phyloP scores from a whole-genome alignment of 1,284 basidiomycete genomes.

The Melampsora larici-populina region DNA sequence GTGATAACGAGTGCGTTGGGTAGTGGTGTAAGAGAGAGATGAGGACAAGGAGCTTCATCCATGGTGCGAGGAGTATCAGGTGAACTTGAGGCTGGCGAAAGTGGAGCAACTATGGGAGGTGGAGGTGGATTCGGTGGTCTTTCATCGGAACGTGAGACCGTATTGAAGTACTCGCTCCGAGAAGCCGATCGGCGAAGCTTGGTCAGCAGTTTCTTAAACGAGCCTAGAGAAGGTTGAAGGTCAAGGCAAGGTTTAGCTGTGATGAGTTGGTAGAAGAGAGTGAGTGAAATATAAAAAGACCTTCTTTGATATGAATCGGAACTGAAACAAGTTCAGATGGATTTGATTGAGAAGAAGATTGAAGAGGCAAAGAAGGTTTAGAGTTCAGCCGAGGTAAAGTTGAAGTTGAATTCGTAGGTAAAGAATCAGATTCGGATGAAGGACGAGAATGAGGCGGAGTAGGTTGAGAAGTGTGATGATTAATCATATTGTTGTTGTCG shows the following conservation, averaged over 20 bases:
- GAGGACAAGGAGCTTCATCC: neutral
- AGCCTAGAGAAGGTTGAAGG: neutral
- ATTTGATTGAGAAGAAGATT: slow-evolving; percentile 2
- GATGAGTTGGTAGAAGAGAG: neutral
- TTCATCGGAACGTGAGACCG: neutral
- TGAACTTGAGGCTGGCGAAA: neutral
- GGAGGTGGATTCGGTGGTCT: neutral
- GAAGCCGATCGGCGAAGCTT: neutral
- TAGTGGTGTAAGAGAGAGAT: neutral
- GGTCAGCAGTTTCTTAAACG: slow-evolving; percentile 4
- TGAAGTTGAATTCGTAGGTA: neutral
- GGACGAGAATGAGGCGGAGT: slow-evolving; percentile 3
- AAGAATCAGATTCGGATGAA: slow-evolving; percentile 4
- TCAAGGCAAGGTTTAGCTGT: neutral
- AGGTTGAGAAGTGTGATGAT: neutral
- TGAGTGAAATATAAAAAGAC: neutral
- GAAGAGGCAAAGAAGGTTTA: neutral
- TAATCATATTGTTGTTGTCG: too few species aligned
- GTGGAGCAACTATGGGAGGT: neutral
- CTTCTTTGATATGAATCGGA: slow-evolving; percentile 1
- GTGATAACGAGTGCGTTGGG: neutral
- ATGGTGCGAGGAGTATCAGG: slow-evolving; percentile 3
- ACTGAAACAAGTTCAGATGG: neutral
- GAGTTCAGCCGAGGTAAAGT: neutral
- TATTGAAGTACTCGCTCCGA: neutral